Conservation (phyloP, 2,329 filamentous ascomycete species). For the Claviceps capensis region DNA sequence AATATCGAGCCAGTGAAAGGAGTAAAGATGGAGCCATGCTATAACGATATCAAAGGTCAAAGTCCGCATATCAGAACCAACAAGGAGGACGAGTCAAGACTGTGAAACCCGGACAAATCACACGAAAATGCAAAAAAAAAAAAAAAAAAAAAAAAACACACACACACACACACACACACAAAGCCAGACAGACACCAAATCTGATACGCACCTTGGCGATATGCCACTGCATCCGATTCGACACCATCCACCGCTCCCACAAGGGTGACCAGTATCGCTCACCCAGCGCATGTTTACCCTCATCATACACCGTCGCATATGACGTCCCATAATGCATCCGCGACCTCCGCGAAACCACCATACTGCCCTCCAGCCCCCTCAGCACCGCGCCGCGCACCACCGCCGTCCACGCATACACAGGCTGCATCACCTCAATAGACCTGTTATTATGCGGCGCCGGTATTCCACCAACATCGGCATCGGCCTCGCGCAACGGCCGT, state of each 20-base stretch:
- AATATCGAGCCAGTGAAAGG: background rate
- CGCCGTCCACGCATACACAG: constrained; percentile 69
- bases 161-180: no score
- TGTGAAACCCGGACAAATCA: no score
- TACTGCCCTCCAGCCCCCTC: constrained; percentile 61
- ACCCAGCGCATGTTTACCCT: constrained; percentile 55
- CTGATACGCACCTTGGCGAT: constrained; percentile 51
- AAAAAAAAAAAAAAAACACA: no score
- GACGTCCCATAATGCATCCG: constrained; percentile 70
- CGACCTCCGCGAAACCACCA: constrained; percentile 62
- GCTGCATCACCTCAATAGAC: constrained; percentile 68
- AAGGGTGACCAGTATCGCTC: constrained; percentile 69
- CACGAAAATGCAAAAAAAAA: background rate
- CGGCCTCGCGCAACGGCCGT: constrained; percentile 48
- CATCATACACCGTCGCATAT: constrained; percentile 70
- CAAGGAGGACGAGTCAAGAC: no score
- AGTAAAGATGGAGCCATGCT: no score
- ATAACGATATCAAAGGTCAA: no score
- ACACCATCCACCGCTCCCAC: constrained; percentile 76
- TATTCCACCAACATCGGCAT: constrained; percentile 12
- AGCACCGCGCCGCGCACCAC: constrained; percentile 67
- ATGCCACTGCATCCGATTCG: constrained; percentile 75
- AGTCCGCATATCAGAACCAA: no score
- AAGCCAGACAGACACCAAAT: no score
- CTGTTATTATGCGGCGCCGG: constrained; percentile 32